Base-by-base conservation (phyloP, 2,329 filamentous ascomycete genomes). In the Colletotrichum paranaense region DNA sequence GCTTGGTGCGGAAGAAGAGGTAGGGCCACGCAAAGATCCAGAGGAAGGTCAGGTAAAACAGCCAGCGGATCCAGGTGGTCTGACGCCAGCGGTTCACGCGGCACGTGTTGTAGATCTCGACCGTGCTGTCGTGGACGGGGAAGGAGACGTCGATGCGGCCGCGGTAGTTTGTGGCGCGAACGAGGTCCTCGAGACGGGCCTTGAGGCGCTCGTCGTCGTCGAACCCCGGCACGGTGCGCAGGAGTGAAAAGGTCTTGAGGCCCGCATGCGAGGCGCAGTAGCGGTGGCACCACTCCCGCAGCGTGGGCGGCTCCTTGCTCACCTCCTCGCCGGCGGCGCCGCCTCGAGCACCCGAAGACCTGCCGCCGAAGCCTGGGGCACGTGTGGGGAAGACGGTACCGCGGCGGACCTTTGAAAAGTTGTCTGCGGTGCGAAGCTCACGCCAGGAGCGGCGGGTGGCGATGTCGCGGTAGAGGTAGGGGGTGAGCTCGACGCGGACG, bases 1-100 rank as follows among this genome's bases (percentile, higher is more conserved):
- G 86, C 78, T 89, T 90, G 1, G 93, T 95, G 22, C 88, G 82
- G 79, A 94, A 87, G 82, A 90, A 92, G 14, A 95, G 85, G 69
- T 89, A 88, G 0, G 93, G 93, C 93, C 93, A 95, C 3, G 89
- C 85, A 76, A 95, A 85, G 69, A 95, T 78, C 87, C 93, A 93
- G 14, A 93, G 81, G 73, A 94, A 90, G 0, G 91, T 91, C 6
- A 93, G 80, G 78, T 89, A 91, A 82, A 92, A 94, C 11, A 94
- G 57, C 85, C 89, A 89, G 55, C 88, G 84, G 57, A 94, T 84
- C 91, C 91, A 94, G 7, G 79, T 80, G 1, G 87, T 91, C 58
- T 91, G 83, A 0, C 93, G 90, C 89, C 92, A 93, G 35, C 85
- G 82, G 78, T 94, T 95, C 73, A 90, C 84, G 63, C 83, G 85